Conservation (phyloP, 2,329 filamentous ascomycete genomes). For the Ophiostoma ulmi region DNA sequence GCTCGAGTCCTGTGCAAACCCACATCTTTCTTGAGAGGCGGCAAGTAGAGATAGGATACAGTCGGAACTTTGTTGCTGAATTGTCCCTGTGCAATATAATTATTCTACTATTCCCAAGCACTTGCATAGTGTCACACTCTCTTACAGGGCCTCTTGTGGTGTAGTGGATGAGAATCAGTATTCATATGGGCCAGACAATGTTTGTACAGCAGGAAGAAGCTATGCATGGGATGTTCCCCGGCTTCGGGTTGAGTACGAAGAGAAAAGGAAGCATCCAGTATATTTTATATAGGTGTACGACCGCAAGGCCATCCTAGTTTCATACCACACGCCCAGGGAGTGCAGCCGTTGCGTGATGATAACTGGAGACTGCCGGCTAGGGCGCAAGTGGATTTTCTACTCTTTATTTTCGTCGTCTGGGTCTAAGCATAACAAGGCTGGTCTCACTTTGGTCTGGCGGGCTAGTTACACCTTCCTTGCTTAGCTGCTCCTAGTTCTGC, state of each 20-base stretch:
- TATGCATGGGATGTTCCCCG: neutral
- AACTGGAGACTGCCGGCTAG: conserved; percentile 2
- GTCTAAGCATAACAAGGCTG: conserved; percentile 3
- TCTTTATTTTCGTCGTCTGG: neutral
- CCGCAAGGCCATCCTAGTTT: neutral
- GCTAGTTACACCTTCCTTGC: neutral
- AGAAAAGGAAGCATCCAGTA: neutral
- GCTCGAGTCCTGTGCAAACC: neutral
- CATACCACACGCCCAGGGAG: conserved; percentile 11
- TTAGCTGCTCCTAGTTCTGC: neutral
- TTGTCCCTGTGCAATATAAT: neutral
- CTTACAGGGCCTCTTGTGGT: neutral
- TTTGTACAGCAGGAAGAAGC: neutral
- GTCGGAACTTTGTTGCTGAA: neutral
- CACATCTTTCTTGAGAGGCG: neutral
- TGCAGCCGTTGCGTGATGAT: conserved; percentile 6
- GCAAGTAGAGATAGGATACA: neutral
- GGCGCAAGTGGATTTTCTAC: neutral
- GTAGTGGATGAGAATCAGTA: neutral
- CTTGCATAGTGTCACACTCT: neutral
- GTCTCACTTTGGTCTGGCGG: neutral
- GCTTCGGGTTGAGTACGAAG: neutral
- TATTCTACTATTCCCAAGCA: neutral
- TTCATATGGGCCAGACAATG: neutral
- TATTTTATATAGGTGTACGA: neutral